Base-by-base conservation (phyloP, 352 stramenopile species). In the Globisporangium polare region DNA sequence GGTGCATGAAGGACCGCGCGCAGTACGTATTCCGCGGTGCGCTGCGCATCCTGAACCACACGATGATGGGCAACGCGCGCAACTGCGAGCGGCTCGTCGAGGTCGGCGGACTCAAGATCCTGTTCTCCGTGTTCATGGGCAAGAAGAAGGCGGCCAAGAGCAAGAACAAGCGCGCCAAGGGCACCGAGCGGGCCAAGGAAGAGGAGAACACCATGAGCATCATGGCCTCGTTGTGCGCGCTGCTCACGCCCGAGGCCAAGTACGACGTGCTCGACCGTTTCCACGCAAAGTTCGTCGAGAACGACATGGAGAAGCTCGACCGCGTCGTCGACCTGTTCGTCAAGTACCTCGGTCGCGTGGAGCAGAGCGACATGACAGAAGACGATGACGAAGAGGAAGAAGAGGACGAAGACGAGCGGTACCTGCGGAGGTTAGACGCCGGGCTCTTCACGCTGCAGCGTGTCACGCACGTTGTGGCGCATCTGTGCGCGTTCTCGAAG, bases 1-100 rank as follows among this genome's bases (percentile, higher is more conserved):
- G 92, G 4, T 98, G 88, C 73, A 60, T 98, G 13, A 88, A 96
- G 24, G 90, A 98, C 72, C 80, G 89, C 29, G 84, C 95, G 31
- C 77, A 60, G 22, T 89, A 73, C 65, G 73, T 83, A 20, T 92
- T 86, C 61, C 65, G 58, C 54, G 80, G 72, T 10, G 80, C 72
- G 18, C 65, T 86, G 63, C 82, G 73, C 39, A 76, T 75, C 8
- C 39, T 94, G 35, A 76, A 91, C 53, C 78, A 88, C 50, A 78
- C 84, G 5, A 61, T 83, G 8, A 85, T 90, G 73, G 63, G 62
- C 31, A 86, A 81, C 53, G 66, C 62, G 5, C 72, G 77, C 49
- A 90, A 88, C 41, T 91, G 84, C 57, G 85, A 90, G 60, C 79
- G 80, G 0, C 46, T 94, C 56, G 68, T 94, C 35, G 72, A 92